Evolutionary conservation across 345 rosid genomes (phyloP).

Genomic region (Eucalyptus marginata): DNA sequence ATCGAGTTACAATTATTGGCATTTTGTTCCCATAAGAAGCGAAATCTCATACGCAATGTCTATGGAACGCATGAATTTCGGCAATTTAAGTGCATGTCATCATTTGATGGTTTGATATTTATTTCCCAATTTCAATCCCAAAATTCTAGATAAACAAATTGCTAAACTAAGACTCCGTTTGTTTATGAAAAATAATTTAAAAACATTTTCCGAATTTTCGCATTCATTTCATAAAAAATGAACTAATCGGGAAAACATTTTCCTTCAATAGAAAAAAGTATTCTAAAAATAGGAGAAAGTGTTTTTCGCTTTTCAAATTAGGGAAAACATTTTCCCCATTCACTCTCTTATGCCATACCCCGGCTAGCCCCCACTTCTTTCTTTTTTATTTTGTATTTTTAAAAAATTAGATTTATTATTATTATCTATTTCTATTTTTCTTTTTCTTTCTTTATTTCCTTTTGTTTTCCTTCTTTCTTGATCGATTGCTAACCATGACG

Average conservation of each 20-base stretch:
- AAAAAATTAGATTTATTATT: no score
- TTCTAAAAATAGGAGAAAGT: no score
- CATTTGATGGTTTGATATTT: background rate
- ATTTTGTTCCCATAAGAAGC: background rate
- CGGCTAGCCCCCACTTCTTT: no score
- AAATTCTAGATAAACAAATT: background rate
- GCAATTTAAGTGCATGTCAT: background rate
- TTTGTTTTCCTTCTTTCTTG: no score
- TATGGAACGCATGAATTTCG: background rate
- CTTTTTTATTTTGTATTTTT: no score
- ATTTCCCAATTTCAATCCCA: background rate
- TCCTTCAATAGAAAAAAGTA: fast-evolving
- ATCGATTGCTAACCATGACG: fast-evolving
- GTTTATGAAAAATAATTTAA: no score
- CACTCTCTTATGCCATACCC: no score
- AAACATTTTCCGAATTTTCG: fast-evolving
- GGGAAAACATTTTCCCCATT: no score
- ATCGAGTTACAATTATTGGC: background rate
- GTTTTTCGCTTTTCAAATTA: no score
- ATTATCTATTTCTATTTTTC: no score
- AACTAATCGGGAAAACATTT: fast-evolving
- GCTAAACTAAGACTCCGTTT: fast-evolving
- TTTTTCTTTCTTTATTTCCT: no score
- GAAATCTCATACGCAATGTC: background rate
- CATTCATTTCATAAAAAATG: fast-evolving